Conservation (phyloP, 2,329 filamentous ascomycete genomes). For the Penicillium digitatum region DNA sequence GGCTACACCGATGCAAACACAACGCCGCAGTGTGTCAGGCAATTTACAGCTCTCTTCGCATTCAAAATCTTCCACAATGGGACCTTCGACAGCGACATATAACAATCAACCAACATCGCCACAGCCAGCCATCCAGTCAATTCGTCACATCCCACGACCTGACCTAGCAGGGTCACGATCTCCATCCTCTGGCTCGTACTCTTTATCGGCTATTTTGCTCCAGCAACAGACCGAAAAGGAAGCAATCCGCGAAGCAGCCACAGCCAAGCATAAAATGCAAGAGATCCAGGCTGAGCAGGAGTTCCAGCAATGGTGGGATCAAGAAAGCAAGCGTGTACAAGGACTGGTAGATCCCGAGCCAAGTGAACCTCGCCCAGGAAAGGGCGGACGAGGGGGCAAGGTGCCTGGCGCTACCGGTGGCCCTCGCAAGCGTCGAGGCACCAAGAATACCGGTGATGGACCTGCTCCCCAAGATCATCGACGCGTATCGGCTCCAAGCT, state of each 20-base stretch:
- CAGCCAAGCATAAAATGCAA: slow-evolving; percentile 78
- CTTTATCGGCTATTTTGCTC: slow-evolving; percentile 81
- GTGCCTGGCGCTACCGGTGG: slow-evolving; percentile 4
- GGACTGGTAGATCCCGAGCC: slow-evolving; percentile 28
- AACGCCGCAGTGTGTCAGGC: slow-evolving; percentile 38
- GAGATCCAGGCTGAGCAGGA: slow-evolving; percentile 97
- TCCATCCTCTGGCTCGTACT: slow-evolving; percentile 64
- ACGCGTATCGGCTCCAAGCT: not conserved
- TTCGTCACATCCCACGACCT: slow-evolving; percentile 49
- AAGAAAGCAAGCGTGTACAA: slow-evolving; percentile 39
- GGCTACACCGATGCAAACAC: slow-evolving; percentile 44
- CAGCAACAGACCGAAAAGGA: slow-evolving; percentile 84
- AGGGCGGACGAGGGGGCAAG: slow-evolving; percentile 17
- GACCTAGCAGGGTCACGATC: slow-evolving; percentile 32
- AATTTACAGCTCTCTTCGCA: slow-evolving; percentile 14
- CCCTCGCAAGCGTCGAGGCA: slow-evolving; percentile 19
- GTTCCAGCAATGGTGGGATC: slow-evolving; percentile 67
- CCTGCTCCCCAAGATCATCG: slow-evolving; percentile 5
- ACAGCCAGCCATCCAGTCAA: slow-evolving; percentile 37
- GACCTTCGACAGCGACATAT: slow-evolving; percentile 30
- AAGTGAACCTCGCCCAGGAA: slow-evolving; percentile 12
- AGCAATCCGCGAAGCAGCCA: slow-evolving; percentile 71
- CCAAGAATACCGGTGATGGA: slow-evolving; percentile 10
- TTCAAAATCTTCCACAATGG: slow-evolving; percentile 19
- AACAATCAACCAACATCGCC: slow-evolving; percentile 25